Conservation (phyloP, 805 yeast species). For the Candida succiphila region DNA sequence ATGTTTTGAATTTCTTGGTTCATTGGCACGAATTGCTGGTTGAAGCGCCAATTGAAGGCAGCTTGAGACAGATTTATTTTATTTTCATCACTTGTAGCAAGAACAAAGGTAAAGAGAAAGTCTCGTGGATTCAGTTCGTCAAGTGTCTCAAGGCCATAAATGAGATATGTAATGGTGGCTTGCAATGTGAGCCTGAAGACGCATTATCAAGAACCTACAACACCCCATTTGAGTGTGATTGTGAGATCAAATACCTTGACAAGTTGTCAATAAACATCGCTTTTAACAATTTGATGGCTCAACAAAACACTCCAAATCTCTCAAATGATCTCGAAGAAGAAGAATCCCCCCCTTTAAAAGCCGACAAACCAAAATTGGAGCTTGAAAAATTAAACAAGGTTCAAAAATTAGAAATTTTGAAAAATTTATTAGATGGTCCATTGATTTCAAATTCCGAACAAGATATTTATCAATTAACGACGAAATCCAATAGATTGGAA, state of each 20-base stretch:
- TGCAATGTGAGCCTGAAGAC: constrained; percentile 16
- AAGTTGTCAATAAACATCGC: constrained; percentile 15
- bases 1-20: constrained; percentile 18
- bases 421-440: constrained; percentile 12
- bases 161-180: constrained; percentile 11
- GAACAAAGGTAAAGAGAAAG: constrained; percentile 22
- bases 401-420: constrained; percentile 9
- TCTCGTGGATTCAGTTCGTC: constrained; percentile 23
- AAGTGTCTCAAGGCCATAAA: constrained; percentile 15
- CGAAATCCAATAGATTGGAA: constrained; percentile 13
- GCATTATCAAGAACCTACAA: constrained; percentile 13
- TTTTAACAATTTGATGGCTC: background rate
- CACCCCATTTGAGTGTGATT: constrained; percentile 19
- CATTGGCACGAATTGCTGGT: constrained; percentile 21
- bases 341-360: no score
- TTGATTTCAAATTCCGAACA: background rate
- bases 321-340: no score
- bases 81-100: constrained; percentile 20
- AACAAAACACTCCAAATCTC: background rate
- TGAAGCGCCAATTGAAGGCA: constrained; percentile 21
- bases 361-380: background rate
- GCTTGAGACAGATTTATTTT: constrained; percentile 20
- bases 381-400: constrained; percentile 5
- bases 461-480: constrained; percentile 12
- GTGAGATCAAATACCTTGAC: constrained; percentile 15